These are phyloP conservation scores for Sugiyamaella marilandica DNA, from an alignment of 805 yeast species.

Conservation along the genomic window DNA sequence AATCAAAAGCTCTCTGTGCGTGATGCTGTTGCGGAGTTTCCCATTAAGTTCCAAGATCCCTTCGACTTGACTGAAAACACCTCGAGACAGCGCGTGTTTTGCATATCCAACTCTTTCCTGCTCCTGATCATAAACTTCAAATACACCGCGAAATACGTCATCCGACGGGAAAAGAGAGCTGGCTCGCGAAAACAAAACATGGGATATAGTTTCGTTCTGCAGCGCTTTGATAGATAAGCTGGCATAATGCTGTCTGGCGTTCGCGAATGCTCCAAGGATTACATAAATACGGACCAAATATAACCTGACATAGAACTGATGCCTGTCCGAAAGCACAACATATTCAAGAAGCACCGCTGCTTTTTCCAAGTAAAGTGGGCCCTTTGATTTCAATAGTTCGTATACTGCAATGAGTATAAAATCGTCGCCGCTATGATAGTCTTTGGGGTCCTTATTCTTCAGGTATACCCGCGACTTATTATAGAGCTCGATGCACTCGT, in stretches of 20 bases:
- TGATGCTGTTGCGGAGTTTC: slow-evolving; percentile 47
- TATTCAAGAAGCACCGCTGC: slow-evolving; percentile 55
- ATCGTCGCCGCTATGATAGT: slow-evolving; percentile 67
- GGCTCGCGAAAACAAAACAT: slow-evolving; percentile 49
- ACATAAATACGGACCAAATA: slow-evolving; percentile 68
- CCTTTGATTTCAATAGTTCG: slow-evolving; percentile 28
- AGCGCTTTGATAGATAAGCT: slow-evolving; percentile 62
- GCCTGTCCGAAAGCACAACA: slow-evolving; percentile 52
- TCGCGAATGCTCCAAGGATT: slow-evolving; percentile 48
- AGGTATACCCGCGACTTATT: slow-evolving; percentile 37
- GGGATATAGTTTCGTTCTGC: slow-evolving; percentile 64
- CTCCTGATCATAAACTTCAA: slow-evolving; percentile 49
- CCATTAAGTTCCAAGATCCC: slow-evolving; percentile 60
- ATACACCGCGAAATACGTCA: slow-evolving; percentile 38
- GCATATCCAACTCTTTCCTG: slow-evolving; percentile 48
- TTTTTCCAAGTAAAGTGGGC: slow-evolving; percentile 32
- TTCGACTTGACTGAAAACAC: slow-evolving; percentile 59
- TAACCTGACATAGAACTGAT: slow-evolving; percentile 64
- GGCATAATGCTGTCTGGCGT: slow-evolving; percentile 50
- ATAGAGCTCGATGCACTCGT: slow-evolving; percentile 38
- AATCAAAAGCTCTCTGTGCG: slow-evolving; percentile 29
- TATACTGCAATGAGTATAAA: slow-evolving; percentile 54
- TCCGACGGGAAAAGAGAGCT: slow-evolving; percentile 38
- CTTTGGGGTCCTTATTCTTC: slow-evolving; percentile 48
- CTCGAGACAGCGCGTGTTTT: slow-evolving; percentile 50